Percentiles rank a stretch among this genome's conserved stretches.
phyloP scores from a whole-genome alignment of 2,329 filamentous ascomycete genomes.

The Aspergillus hiratsukae region DNA sequence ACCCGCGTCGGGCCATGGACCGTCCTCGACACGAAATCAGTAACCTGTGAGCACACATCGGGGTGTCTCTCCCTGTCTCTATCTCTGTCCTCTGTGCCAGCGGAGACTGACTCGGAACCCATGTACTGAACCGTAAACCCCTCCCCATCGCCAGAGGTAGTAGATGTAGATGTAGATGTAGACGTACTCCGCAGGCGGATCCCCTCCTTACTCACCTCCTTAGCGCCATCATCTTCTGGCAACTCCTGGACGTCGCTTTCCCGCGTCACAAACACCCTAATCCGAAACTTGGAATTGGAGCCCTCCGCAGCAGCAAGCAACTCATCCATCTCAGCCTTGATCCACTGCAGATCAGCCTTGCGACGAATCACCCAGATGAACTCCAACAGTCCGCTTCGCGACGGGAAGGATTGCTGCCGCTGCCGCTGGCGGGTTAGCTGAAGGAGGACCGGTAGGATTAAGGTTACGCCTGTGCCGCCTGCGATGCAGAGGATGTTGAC shows the following conservation, averaged over 20 bases:
- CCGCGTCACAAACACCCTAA: constrained; percentile 57
- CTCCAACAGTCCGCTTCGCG: constrained; percentile 46
- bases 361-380: constrained; percentile 63
- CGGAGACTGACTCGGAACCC: constrained; percentile 5
- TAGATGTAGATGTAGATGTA: too few species aligned
- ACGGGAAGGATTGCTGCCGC: background rate
- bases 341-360: constrained; percentile 54
- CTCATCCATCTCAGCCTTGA: constrained; percentile 52
- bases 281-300: constrained; percentile 39
- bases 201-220: background rate
- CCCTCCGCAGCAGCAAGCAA: constrained; percentile 40
- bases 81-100: too few species aligned
- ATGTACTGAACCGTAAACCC: constrained; percentile 9
- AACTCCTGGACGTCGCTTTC: background rate
- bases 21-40: constrained; percentile 43
- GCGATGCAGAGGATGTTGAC: constrained; percentile 48
- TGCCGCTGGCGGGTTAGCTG: constrained; percentile 29
- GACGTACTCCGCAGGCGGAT: background rate
- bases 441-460: constrained; percentile 50
- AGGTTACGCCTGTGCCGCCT: constrained; percentile 57
- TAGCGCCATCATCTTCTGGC: background rate
- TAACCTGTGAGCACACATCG: constrained; percentile 45
- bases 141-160: constrained; percentile 1
- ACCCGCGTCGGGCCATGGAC: constrained; percentile 50
- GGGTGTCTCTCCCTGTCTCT: constrained; percentile 21